Conservation (phyloP, 148 eudicot genomes). For the Chenopodium album region DNA sequence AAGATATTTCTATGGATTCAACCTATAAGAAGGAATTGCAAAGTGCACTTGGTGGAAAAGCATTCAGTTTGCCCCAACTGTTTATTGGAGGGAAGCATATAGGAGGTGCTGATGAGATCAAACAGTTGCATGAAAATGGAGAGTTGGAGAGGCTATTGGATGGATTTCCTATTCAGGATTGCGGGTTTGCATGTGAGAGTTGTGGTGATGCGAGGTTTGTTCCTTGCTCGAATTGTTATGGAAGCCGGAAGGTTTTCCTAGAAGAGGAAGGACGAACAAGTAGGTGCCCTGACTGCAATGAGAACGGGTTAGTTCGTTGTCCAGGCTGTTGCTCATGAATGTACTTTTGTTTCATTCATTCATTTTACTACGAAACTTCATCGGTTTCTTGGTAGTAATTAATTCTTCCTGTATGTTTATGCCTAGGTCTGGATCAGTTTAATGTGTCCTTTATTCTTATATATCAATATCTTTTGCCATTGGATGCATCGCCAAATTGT, state of each 20-base stretch:
- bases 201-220: conserved; percentile 96
- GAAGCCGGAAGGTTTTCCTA: conserved; percentile 75
- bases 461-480: conserved; percentile 7
- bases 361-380: background rate
- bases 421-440: conserved; percentile 7
- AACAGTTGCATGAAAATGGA: conserved; percentile 72
- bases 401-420: conserved; percentile 3
- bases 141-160: conserved; percentile 63
- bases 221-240: conserved; percentile 73
- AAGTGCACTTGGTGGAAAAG: conserved; percentile 54
- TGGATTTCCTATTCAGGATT: conserved; percentile 62
- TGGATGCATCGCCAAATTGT: conserved; percentile 17
- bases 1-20: conserved; percentile 91
- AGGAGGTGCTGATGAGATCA: conserved; percentile 89
- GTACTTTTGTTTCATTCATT: background rate
- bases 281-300: conserved; percentile 76
- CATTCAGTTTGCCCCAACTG: conserved; percentile 67
- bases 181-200: conserved; percentile 50
- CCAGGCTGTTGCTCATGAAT: conserved; percentile 70
- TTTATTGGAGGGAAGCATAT: conserved; percentile 68
- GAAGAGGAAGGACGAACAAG: conserved; percentile 63
- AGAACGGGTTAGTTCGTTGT: conserved; percentile 91
- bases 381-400: conserved; percentile 14
- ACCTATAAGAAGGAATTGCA: conserved; percentile 68
- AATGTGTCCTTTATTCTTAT: conserved; percentile 14